Conservation (phyloP, 2,329 filamentous ascomycete species). For the Penicillium verrucosum region DNA sequence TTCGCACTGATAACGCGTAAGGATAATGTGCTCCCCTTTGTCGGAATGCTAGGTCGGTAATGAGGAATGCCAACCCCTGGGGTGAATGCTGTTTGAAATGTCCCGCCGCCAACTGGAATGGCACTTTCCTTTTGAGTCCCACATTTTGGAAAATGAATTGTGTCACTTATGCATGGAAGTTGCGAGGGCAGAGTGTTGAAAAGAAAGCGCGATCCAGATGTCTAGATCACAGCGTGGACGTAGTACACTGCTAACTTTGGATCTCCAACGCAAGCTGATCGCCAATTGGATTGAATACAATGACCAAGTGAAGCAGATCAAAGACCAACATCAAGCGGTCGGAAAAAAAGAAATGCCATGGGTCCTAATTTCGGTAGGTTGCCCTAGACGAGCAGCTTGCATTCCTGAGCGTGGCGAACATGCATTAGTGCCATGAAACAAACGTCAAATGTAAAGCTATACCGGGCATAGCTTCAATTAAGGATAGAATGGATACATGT, state of each 20-base stretch:
- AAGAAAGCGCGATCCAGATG: conserved; percentile 6
- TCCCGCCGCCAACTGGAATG: conserved; percentile 22
- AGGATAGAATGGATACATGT: conserved; percentile 1
- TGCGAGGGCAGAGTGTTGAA: neutral
- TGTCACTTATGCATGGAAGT: neutral
- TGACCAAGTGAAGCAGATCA: neutral
- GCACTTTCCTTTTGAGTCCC: neutral
- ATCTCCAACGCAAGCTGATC: neutral
- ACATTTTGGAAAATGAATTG: neutral
- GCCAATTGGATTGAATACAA: neutral
- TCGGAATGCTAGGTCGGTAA: conserved; percentile 18
- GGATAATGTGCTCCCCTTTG: conserved; percentile 17
- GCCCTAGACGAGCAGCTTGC: neutral
- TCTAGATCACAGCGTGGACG: neutral
- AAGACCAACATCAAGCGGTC: neutral
- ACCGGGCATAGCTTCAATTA: conserved; percentile 3
- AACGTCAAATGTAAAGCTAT: neutral
- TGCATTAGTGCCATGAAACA: conserved; percentile 1
- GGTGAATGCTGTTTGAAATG: conserved; percentile 17
- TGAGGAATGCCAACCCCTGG: conserved; percentile 23
- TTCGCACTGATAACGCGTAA: conserved; percentile 18
- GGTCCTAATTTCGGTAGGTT: neutral
- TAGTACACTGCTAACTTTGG: neutral
- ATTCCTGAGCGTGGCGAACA: conserved; percentile 18
- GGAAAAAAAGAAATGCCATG: neutral